Conservation (phyloP, 2,329 filamentous ascomycete species). For the Colletotrichum sp. region DNA sequence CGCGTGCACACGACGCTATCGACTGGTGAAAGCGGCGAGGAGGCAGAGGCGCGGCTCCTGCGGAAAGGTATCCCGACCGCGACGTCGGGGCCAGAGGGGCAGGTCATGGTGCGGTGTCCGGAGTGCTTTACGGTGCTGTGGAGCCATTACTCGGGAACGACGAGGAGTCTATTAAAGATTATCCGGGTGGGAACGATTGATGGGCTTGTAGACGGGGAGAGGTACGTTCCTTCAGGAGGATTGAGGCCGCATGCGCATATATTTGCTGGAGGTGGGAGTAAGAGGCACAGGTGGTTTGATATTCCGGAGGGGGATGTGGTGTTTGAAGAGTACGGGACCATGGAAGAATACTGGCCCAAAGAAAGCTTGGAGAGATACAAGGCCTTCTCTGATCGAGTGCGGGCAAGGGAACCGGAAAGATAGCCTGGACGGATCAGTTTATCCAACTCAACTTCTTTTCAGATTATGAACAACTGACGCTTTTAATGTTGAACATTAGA, state of each 20-base stretch:
- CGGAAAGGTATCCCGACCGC: neutral
- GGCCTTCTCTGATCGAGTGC: neutral
- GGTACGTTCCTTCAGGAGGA: rapidly evolving
- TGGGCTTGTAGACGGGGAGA: neutral
- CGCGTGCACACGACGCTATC: neutral
- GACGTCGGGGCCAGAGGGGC: neutral
- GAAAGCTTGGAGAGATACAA: neutral
- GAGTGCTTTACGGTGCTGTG: neutral
- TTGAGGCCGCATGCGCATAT: neutral
- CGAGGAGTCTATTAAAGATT: neutral
- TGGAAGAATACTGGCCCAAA: neutral
- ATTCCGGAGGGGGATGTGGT: neutral
- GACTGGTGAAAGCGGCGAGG: neutral
- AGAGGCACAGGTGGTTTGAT: neutral
- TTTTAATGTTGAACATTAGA: neutral
- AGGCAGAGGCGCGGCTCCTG: neutral
- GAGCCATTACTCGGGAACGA: neutral
- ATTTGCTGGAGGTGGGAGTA: neutral
- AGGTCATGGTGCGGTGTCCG: neutral
- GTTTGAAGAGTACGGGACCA: neutral
- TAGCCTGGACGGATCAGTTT: neutral
- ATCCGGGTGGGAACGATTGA: neutral
- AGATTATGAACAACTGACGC: too few species aligned
- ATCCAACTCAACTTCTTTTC: too few species aligned
- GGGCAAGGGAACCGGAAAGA: rapidly evolving